Conservation (phyloP, 2,329 filamentous ascomycete species). For the Xylaria sp. region DNA sequence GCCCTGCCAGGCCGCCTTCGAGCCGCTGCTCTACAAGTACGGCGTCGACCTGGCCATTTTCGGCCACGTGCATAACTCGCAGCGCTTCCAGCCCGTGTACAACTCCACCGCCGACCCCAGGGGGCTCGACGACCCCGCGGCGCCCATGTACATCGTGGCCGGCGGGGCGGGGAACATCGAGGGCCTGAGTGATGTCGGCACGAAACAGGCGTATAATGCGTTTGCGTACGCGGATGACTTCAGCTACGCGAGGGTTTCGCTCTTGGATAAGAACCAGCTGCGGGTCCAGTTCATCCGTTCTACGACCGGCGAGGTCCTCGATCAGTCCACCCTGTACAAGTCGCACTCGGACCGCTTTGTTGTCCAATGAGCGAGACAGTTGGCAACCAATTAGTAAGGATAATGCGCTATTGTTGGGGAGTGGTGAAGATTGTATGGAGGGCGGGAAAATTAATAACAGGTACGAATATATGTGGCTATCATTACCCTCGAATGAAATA, state of each 20-base stretch:
- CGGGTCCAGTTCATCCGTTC: conserved; percentile 62
- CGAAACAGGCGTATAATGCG: conserved; percentile 54
- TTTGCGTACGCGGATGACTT: conserved; percentile 64
- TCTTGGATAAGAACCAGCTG: conserved; percentile 57
- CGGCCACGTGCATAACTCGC: conserved; percentile 68
- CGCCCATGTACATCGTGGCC: conserved; percentile 65
- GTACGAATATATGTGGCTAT: background rate
- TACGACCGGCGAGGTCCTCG: conserved; percentile 58
- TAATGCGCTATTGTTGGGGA: too few relatives aligned
- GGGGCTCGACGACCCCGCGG: conserved; percentile 52
- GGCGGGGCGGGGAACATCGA: conserved; percentile 68
- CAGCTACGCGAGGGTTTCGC: conserved; percentile 60
- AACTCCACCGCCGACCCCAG: conserved; percentile 50
- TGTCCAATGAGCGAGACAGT: conserved; percentile 45
- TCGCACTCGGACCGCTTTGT: conserved; percentile 58
- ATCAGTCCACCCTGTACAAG: conserved; percentile 61
- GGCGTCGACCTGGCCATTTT: conserved; percentile 67
- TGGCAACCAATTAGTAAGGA: too few relatives aligned
- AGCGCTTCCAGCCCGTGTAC: conserved; percentile 59
- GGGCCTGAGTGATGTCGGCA: conserved; percentile 56
- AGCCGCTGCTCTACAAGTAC: conserved; percentile 63
- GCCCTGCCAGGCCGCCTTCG: conserved; percentile 63
- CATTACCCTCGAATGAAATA: background rate
- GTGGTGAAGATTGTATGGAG: too few relatives aligned
- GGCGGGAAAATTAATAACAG: too few relatives aligned